phyloP scores from a whole-genome alignment of 352 stramenopile species.

The Pythium sukuiense region DNA sequence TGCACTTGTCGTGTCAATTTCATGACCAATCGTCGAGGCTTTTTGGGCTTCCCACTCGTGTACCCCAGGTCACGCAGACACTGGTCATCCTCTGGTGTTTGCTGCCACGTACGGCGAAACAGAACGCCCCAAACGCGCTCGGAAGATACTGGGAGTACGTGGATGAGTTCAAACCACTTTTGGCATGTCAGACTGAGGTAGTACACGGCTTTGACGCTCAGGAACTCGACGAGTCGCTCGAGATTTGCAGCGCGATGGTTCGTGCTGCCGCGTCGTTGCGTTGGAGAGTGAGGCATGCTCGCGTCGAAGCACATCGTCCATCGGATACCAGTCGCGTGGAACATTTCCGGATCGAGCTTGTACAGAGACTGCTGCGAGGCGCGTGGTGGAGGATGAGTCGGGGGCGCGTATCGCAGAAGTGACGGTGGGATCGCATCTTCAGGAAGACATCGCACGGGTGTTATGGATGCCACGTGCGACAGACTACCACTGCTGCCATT shows the following conservation, averaged over 20 bases:
- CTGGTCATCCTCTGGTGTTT: slow-evolving; percentile 30
- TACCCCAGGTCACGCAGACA: slow-evolving; percentile 44
- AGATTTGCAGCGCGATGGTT: slow-evolving; percentile 32
- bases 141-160: slow-evolving; percentile 29
- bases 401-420: not conserved
- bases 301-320: slow-evolving; percentile 25
- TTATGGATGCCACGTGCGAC: slow-evolving; percentile 20
- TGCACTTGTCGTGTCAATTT: slow-evolving; percentile 49
- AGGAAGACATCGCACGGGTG: slow-evolving; percentile 15
- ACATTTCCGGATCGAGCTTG: slow-evolving; percentile 26
- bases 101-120: slow-evolving; percentile 44
- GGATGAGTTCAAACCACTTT: slow-evolving; percentile 52
- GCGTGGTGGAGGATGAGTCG: not conserved
- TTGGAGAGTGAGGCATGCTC: not conserved
- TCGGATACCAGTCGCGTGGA: slow-evolving; percentile 10
- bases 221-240: slow-evolving; percentile 42
- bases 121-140: slow-evolving; percentile 55
- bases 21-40: slow-evolving; percentile 46
- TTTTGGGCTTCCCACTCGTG: slow-evolving; percentile 40
- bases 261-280: not conserved
- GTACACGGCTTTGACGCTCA: slow-evolving; percentile 42
- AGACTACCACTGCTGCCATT: not conserved
- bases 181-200: slow-evolving; percentile 47
- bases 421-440: slow-evolving; percentile 12
- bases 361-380: slow-evolving; percentile 22